Base-by-base conservation (phyloP, 2,329 filamentous ascomycete species). In the Aureobasidium sp. region DNA sequence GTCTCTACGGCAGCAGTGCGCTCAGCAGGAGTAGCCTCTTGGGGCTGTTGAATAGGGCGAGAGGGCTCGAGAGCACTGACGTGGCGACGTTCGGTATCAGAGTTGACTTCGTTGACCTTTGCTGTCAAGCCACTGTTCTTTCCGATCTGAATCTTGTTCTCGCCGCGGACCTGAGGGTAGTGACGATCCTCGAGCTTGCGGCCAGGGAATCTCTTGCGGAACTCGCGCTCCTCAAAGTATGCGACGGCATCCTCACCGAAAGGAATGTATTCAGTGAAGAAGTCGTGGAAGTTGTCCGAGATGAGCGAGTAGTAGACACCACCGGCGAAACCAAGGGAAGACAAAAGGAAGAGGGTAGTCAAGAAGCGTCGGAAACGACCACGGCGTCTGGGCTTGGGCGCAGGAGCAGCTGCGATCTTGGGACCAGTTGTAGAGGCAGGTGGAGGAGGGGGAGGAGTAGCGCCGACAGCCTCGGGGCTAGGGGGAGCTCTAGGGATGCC, bases 241-340 rank as follows among this genome's bases (percentile, higher is more conserved):
- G 96, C 85, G 50, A 99, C 93, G 20, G 89, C 89, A 73, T 96
- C 90, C 78, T 99, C 94, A 70, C 92, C 94, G 68, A 89, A 96
- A 26, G 94, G 94, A 20, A 99, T 78, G 75, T 93, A 99, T 78
- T 97, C 92, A 70, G 92, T 97, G 78, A 99, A 99, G 80, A 97
- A 94, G 76, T 99, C 94, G 78, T 99, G 93, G 83, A 97, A 99
- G 78, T 91, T 96, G 80, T 99, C 94, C 72, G 88, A 96, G 76
- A 94, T 83, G 67, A 96, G 86, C 61, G 94, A 93, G 76, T 96
- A 94, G 81, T 89, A 96, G 61, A 97, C 87, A 68, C 93, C 91
- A 67, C 91, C 91, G 62, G 84, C 89, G 70, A 96, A 99, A 42
- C 88, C 87, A 48, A 95, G 76, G 6, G 85, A 85, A 29, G 89